Conservation (phyloP, 148 eudicot genomes). For the Bassia scoparia region DNA sequence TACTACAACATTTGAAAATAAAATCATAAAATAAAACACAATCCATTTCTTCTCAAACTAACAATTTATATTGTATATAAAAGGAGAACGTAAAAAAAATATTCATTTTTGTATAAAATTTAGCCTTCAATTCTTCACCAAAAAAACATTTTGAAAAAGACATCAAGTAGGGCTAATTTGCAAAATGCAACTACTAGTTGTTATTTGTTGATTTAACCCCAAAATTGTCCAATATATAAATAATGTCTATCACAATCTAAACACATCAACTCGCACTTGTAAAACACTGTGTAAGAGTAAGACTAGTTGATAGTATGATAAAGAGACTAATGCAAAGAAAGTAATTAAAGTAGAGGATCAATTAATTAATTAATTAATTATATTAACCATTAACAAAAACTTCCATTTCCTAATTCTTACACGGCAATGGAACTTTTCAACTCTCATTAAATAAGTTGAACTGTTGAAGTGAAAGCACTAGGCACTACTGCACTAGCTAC, state of each 20-base stretch:
- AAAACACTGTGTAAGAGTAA: not conserved
- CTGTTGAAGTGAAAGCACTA: constrained; percentile 10
- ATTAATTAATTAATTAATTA: too few relatives aligned
- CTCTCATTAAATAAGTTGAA: constrained; percentile 9
- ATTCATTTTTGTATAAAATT: too few relatives aligned
- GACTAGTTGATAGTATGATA: not conserved
- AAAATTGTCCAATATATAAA: not conserved
- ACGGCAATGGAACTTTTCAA: constrained; percentile 7
- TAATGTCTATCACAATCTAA: not conserved
- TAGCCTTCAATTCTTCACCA: too few relatives aligned
- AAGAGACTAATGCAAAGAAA: not conserved
- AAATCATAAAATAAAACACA: too few relatives aligned
- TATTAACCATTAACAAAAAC: constrained; percentile 17
- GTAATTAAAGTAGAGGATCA: not conserved
- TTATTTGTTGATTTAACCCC: not conserved
- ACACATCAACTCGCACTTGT: not conserved
- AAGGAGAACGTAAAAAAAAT: too few relatives aligned
- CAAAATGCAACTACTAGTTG: not conserved
- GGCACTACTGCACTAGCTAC: too few relatives aligned
- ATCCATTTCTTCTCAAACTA: too few relatives aligned
- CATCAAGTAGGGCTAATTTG: too few relatives aligned
- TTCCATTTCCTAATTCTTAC: constrained; percentile 22
- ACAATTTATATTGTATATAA: too few relatives aligned
- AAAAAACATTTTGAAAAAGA: too few relatives aligned
- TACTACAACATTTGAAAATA: too few relatives aligned